Conservation (phyloP, 2,329 filamentous ascomycete species). For the Pseudocercospora crystallina region DNA sequence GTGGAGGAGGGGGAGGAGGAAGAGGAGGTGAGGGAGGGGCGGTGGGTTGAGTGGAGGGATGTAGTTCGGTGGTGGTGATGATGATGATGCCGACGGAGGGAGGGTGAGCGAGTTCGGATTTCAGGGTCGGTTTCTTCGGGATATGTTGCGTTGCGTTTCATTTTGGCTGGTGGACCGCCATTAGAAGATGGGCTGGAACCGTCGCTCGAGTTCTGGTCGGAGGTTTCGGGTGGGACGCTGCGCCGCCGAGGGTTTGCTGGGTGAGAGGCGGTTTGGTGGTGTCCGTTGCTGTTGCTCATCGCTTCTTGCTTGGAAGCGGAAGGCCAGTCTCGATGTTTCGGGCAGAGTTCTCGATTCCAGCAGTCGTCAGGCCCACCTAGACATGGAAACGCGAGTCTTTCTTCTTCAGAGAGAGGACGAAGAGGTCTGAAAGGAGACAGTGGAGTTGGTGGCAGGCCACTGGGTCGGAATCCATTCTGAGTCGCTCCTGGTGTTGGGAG, state of each 20-base stretch:
- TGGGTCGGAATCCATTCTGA: conserved; percentile 12
- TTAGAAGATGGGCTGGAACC: too few relatives aligned
- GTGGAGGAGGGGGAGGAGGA: too few relatives aligned
- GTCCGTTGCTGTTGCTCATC: not conserved
- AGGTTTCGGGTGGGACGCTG: conserved; percentile 12
- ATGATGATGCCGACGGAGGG: not conserved
- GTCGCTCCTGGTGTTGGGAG: conserved; percentile 5
- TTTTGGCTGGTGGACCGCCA: not conserved
- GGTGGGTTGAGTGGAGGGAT: not conserved
- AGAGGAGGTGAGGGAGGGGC: not conserved
- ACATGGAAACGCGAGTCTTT: conserved; percentile 20
- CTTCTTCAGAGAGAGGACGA: conserved; percentile 17
- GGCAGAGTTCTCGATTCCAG: conserved; percentile 22
- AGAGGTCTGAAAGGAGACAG: conserved; percentile 19
- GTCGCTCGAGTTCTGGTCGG: conserved; percentile 9
- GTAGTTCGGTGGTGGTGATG: conserved; percentile 3
- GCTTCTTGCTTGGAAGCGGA: not conserved
- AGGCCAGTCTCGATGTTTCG: conserved; percentile 18
- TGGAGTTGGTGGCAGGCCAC: conserved; percentile 19
- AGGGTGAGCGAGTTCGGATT: not conserved
- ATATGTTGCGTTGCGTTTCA: conserved; percentile 19
- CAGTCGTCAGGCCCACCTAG: conserved; percentile 17
- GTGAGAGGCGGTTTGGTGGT: not conserved
- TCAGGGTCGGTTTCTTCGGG: conserved; percentile 1
- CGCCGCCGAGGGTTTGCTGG: conserved; percentile 3